Conservation (phyloP, 208 protist genomes). For the Porcisia deanei region DNA sequence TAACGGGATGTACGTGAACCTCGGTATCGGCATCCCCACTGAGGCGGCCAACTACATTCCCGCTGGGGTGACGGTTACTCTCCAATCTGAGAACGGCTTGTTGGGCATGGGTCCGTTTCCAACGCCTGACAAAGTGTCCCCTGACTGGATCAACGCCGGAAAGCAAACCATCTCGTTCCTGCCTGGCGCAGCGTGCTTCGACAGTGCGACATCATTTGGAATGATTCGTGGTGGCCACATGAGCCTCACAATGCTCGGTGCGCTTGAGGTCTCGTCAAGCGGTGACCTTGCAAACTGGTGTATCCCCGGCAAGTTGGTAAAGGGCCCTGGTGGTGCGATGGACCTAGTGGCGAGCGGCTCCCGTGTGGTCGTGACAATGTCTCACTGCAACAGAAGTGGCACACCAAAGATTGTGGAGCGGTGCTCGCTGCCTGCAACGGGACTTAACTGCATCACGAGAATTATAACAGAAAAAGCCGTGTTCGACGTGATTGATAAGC, state of each 20-base stretch:
- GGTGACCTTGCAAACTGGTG: slow-evolving; percentile 98
- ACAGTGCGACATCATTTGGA: slow-evolving; percentile 92
- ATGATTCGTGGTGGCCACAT: slow-evolving; percentile 98
- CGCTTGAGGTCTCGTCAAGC: slow-evolving; percentile 92
- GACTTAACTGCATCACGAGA: slow-evolving; percentile 84
- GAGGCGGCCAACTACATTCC: slow-evolving; percentile 93
- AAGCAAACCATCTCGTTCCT: slow-evolving; percentile 97
- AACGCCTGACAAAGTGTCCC: slow-evolving; percentile 76
- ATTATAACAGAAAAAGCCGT: slow-evolving; percentile 98
- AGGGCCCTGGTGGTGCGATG: slow-evolving; percentile 98
- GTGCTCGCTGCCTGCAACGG: slow-evolving; percentile 95
- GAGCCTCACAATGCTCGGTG: slow-evolving; percentile 96
- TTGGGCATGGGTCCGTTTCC: slow-evolving; percentile 95
- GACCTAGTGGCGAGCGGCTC: slow-evolving; percentile 93
- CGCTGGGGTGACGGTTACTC: slow-evolving; percentile 78
- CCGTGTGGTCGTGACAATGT: slow-evolving; percentile 97
- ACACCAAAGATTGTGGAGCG: slow-evolving; percentile 93
- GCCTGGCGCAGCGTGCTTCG: slow-evolving; percentile 94
- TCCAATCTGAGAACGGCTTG: slow-evolving; percentile 94
- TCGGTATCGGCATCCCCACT: slow-evolving; percentile 98
- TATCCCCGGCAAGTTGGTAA: slow-evolving; percentile 98
- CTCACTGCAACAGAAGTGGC: slow-evolving; percentile 95
- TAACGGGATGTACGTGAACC: slow-evolving; percentile 96
- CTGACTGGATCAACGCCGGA: slow-evolving; percentile 97
- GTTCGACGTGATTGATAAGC: slow-evolving; percentile 92